These are phyloP conservation scores for Penicillium brasilianum DNA, from an alignment of 2,329 filamentous ascomycete species.

Conservation along the genomic window DNA sequence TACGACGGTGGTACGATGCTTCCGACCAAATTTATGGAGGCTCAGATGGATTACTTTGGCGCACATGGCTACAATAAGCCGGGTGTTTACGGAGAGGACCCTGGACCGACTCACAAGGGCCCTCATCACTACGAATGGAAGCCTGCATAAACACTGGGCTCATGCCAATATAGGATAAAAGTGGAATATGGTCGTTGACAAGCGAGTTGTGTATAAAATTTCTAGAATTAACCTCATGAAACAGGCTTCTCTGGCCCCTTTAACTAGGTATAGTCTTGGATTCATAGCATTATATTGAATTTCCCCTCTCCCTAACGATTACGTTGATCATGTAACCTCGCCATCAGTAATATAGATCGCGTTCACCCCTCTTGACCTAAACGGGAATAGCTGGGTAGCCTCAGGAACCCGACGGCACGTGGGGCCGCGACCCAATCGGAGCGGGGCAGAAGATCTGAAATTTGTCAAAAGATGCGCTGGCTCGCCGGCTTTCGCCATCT, in stretches of 20 bases:
- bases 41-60: conserved; percentile 73
- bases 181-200: background rate
- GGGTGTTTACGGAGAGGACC: conserved; percentile 57
- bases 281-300: background rate
- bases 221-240: background rate
- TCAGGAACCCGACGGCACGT: conserved; percentile 25
- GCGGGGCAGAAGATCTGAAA: conserved; percentile 22
- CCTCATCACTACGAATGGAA: conserved; percentile 69
- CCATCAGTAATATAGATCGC: conserved; percentile 12
- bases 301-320: background rate
- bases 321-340: background rate
- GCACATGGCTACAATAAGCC: conserved; percentile 66
- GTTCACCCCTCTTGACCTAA: background rate
- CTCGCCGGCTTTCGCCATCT: conserved; percentile 26
- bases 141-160: conserved; percentile 39
- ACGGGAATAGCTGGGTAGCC: background rate
- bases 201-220: conserved; percentile 3
- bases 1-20: conserved; percentile 64
- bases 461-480: conserved; percentile 30
- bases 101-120: conserved; percentile 59
- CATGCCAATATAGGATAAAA: background rate
- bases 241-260: background rate
- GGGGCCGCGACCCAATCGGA: conserved; percentile 35
- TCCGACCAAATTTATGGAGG: conserved; percentile 72
- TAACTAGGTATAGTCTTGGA: background rate